A percentile compares a stretch with the other conserved stretches of the same genome.
Conservation (phyloP, 1,284 basidiomycete species). For the Veloboletus limbatus region DNA sequence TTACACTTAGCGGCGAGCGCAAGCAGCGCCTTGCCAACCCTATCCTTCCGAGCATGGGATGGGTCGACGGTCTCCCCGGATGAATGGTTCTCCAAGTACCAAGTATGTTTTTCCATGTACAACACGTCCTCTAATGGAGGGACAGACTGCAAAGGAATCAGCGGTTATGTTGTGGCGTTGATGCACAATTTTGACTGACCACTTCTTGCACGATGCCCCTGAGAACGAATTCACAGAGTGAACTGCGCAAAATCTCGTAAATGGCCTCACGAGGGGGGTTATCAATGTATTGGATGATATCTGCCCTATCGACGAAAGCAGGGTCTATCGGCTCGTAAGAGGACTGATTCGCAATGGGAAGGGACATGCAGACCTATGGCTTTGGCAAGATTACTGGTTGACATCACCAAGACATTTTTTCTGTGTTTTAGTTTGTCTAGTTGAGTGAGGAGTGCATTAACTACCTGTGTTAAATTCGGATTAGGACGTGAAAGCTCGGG, state of each 20-base stretch:
- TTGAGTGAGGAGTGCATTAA: slow-evolving; percentile 96
- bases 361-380: slow-evolving; percentile 74
- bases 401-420: slow-evolving; percentile 94
- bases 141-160: slow-evolving; percentile 46
- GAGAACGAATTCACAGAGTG: slow-evolving; percentile 75
- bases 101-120: slow-evolving; percentile 42
- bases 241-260: slow-evolving; percentile 90
- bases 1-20: slow-evolving; percentile 69
- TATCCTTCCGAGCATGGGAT: slow-evolving; percentile 35
- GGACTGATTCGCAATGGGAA: not conserved
- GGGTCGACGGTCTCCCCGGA: slow-evolving; percentile 9
- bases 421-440: slow-evolving; percentile 92
- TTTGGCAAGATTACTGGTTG: slow-evolving; percentile 93
- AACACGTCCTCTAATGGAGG: slow-evolving; percentile 61
- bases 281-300: slow-evolving; percentile 94
- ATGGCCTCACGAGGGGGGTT: slow-evolving; percentile 87
- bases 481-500: not conserved
- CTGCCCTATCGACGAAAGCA: slow-evolving; percentile 95
- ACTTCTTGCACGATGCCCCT: slow-evolving; percentile 66
- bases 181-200: slow-evolving; percentile 39
- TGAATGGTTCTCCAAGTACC: slow-evolving; percentile 4
- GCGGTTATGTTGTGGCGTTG: not conserved
- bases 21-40: slow-evolving; percentile 59
- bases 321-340: slow-evolving; percentile 55
- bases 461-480: slow-evolving; percentile 60